Conservation (phyloP, 345 rosid species). For the Brassica carinata region DNA sequence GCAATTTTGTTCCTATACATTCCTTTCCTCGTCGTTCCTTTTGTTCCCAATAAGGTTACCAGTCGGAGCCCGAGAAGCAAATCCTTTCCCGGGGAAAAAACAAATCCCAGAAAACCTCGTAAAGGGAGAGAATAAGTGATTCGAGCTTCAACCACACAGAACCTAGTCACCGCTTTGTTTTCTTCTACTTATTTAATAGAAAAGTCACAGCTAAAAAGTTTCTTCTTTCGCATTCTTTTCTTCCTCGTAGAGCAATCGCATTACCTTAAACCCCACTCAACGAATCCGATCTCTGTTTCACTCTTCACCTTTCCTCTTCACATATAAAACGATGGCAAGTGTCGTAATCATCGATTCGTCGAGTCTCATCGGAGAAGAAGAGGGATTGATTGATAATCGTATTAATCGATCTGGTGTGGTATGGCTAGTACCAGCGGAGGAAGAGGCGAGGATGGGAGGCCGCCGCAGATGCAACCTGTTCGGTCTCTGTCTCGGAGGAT, state of each 20-base stretch:
- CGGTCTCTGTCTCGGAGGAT: conserved; percentile 53
- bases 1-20: no score
- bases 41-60: no score
- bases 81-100: conserved; percentile 20
- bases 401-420: conserved; percentile 35
- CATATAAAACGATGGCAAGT: conserved; percentile 23
- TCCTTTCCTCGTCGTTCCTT: no score
- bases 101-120: conserved; percentile 14
- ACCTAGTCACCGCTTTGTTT: neutral
- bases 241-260: conserved; percentile 54
- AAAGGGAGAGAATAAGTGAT: neutral
- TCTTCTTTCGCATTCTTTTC: conserved; percentile 55
- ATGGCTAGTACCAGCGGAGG: conserved; percentile 86
- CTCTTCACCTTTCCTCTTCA: conserved; percentile 2
- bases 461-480: conserved; percentile 41
- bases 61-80: no score
- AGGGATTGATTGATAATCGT: conserved; percentile 36
- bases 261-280: conserved; percentile 65
- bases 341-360: conserved; percentile 8
- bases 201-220: neutral
- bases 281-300: conserved; percentile 47
- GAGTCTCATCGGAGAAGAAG: conserved; percentile 16
- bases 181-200: neutral
- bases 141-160: conserved; percentile 4
- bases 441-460: conserved; percentile 41